Evolutionary conservation across 768 basidiomycete genomes (phyloP).

Genomic region (Rhodosporidiobolus odoratus): DNA sequence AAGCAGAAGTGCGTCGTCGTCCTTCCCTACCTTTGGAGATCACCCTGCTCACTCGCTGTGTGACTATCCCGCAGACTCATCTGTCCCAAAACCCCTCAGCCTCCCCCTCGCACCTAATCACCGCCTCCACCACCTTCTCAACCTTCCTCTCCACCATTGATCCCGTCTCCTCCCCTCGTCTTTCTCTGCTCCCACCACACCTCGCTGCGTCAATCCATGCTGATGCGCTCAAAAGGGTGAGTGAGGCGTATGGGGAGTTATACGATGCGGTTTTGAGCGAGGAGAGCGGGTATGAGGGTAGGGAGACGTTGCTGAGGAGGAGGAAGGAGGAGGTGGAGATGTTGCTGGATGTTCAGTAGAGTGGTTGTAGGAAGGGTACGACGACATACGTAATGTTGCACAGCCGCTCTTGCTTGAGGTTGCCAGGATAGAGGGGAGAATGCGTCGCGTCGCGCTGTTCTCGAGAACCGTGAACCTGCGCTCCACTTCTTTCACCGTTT

Average conservation of each 20-base stretch:
- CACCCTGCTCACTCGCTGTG: neutral
- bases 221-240: constrained; percentile 64
- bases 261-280: constrained; percentile 71
- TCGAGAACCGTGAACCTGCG: neutral
- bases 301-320: constrained; percentile 33
- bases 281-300: constrained; percentile 72
- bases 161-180: constrained; percentile 66
- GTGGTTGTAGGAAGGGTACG: too few relatives aligned
- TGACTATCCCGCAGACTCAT: constrained; percentile 54
- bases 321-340: constrained; percentile 41
- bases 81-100: constrained; percentile 69
- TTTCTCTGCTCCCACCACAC: constrained; percentile 65
- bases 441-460: too few relatives aligned
- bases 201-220: constrained; percentile 69
- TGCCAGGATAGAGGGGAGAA: too few relatives aligned
- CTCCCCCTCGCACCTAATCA: constrained; percentile 59
- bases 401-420: too few relatives aligned
- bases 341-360: constrained; percentile 26
- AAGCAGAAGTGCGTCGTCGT: constrained; percentile 45
- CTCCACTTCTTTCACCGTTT: too few relatives aligned
- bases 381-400: too few relatives aligned
- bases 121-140: constrained; percentile 64
- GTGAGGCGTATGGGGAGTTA: constrained; percentile 62
- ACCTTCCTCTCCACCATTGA: constrained; percentile 76
- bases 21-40: neutral